Base-by-base conservation (phyloP, 1,284 basidiomycete genomes). In the Apiotrichum gracile region DNA sequence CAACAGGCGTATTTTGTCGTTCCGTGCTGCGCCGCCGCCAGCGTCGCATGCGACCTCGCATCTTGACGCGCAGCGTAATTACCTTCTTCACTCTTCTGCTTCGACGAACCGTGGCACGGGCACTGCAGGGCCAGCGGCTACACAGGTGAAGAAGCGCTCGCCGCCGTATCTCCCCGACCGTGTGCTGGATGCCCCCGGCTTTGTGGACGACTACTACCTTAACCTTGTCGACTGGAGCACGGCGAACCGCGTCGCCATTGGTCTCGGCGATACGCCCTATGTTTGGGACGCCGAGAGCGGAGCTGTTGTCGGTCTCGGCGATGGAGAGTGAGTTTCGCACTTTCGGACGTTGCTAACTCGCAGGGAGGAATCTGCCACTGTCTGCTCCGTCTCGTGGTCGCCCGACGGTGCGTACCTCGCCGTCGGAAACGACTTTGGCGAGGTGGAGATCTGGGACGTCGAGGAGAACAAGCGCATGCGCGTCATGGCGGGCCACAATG, bases 201-300 rank as follows among this genome's bases (percentile, higher is more conserved):
- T 97, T 78, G 82, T 88, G 38, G 91, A 97, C 63, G 96, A 99
- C 75, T 98, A 96, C 74, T 98, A 99, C 72, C 84, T 97, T 65
- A 98, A 98, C 72, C 79, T 98, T 33, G 76, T 97, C 52, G 83
- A 86, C 40, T 99, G 94, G 94, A 88, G 87, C 34, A 80, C 80
- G 29, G 82, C 83, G 54, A 97, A 98, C 74, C 78, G 86, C 31
- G 83, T 97, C 5, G 91, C 88, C 1, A 91, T 97, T 54, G 92
- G 88, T 0, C 81, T 97, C 4, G 87, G 84, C 27, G 83, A 85
- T 40, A 80, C 81, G 47, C 87, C 87, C 0, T 97, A 93, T 73
- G 83, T 94, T 49, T 98, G 94, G 96, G 87, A 85, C 61, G 93
- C 92, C 0, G 89, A 94, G 66, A 86, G 86, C 0, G 94, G 93